These are phyloP conservation scores for Aschersonia sp. DNA, from an alignment of 2,329 filamentous ascomycete genomes.

Conservation along the genomic window DNA sequence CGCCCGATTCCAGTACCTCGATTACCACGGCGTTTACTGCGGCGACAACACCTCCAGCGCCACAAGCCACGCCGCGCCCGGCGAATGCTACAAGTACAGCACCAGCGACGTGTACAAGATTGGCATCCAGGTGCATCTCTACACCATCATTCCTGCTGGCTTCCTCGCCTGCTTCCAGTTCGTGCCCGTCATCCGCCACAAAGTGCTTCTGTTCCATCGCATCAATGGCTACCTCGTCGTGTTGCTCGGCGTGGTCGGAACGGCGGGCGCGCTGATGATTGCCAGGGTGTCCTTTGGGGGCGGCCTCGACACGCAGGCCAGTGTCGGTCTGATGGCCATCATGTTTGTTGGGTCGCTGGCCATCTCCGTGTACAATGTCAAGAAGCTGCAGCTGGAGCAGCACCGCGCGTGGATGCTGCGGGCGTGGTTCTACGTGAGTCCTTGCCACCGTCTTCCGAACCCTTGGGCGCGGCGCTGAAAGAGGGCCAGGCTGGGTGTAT, in stretches of 20 bases:
- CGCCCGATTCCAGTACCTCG: constrained; percentile 30
- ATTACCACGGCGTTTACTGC: constrained; percentile 23
- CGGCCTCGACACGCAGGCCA: constrained; percentile 27
- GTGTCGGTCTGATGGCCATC: constrained; percentile 25
- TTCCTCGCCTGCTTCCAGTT: constrained; percentile 31
- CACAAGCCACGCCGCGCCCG: constrained; percentile 10
- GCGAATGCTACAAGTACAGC: constrained; percentile 24
- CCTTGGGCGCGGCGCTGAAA: background rate
- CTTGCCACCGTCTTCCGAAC: background rate
- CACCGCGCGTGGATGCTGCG: constrained; percentile 50
- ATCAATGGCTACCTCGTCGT: constrained; percentile 42
- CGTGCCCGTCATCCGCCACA: constrained; percentile 28
- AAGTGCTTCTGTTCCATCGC: constrained; percentile 36
- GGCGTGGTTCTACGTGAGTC: constrained; percentile 29
- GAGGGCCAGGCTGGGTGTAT: constrained; percentile 25
- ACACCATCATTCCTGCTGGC: constrained; percentile 23
- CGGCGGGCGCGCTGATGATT: constrained; percentile 36
- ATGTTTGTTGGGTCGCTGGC: constrained; percentile 24
- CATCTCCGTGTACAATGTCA: constrained; percentile 40
- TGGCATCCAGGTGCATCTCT: constrained; percentile 30
- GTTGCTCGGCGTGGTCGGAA: constrained; percentile 27
- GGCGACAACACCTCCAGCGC: background rate
- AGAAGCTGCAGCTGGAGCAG: constrained; percentile 43
- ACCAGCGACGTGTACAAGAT: constrained; percentile 12
- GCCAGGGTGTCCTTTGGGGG: constrained; percentile 36